These are phyloP conservation scores for Dimargaris cristalligena DNA, from an alignment of 192 early-diverging fungal species.

Conservation along the genomic window DNA sequence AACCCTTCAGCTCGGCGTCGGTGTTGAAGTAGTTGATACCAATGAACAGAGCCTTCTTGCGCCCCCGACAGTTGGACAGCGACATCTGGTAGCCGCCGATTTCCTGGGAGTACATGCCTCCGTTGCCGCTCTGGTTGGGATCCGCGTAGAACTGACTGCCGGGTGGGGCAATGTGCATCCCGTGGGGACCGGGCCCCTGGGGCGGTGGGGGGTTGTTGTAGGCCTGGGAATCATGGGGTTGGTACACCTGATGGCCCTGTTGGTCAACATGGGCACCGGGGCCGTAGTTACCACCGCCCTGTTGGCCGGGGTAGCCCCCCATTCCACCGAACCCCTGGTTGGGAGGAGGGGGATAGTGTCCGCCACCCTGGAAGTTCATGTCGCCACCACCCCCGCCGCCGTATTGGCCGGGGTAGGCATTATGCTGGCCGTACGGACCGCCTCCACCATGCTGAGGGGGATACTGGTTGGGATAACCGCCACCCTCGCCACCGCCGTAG, in stretches of 20 bases:
- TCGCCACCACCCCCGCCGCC: background rate
- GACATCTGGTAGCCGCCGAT: slow-evolving; percentile 3
- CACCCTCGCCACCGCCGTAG: too few relatives aligned
- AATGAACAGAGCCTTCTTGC: slow-evolving; percentile 31
- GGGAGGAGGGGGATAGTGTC: background rate
- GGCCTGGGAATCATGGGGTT: background rate
- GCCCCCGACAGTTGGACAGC: slow-evolving; percentile 13
- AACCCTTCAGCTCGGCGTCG: slow-evolving; percentile 30
- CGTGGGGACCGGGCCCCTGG: slow-evolving; percentile 6
- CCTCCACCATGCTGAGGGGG: background rate
- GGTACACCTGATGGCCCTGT: background rate
- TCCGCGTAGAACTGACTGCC: background rate
- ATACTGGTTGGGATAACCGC: slow-evolving; percentile 9
- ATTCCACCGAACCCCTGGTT: background rate
- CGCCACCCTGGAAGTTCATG: background rate
- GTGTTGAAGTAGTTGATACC: slow-evolving; percentile 39
- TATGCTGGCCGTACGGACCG: background rate
- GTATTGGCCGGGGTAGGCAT: background rate
- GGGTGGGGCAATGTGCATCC: slow-evolving; percentile 11
- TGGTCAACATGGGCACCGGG: background rate
- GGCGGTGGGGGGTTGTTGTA: slow-evolving; percentile 9
- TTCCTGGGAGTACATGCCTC: slow-evolving; percentile 8
- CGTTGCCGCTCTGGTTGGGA: background rate
- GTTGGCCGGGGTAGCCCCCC: background rate
- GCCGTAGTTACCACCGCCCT: background rate